Evolutionary conservation across 208 protist species (phyloP).

Genomic region (Trypanosoma grayi): DNA sequence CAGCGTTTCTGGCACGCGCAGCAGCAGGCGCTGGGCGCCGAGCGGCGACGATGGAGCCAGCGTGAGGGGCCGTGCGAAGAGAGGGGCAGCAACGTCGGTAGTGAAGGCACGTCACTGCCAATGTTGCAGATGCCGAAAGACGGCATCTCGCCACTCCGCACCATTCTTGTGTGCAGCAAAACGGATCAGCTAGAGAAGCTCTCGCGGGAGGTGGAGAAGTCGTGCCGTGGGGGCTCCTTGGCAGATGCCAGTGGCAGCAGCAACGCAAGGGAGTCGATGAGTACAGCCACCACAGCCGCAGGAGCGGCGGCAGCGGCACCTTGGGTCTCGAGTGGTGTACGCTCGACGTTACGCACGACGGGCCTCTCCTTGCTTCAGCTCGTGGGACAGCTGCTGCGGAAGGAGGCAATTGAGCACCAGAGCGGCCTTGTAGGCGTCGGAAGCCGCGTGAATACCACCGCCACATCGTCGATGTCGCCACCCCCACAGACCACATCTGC

Average conservation of each 20-base stretch:
- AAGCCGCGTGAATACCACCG: constrained; percentile 56
- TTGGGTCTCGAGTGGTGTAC: constrained; percentile 15
- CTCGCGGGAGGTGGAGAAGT: constrained; percentile 41
- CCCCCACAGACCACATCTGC: background rate
- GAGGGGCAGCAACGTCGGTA: constrained; percentile 6
- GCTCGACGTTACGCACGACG: constrained; percentile 30
- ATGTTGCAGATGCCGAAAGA: constrained; percentile 27
- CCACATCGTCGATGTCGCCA: constrained; percentile 13
- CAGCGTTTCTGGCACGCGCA: constrained; percentile 58
- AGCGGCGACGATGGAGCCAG: constrained; percentile 25
- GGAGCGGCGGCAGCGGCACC: background rate
- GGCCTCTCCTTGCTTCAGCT: constrained; percentile 50
- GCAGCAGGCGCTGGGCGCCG: constrained; percentile 31
- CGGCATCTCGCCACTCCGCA: constrained; percentile 44
- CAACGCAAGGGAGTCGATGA: background rate
- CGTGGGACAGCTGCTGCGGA: constrained; percentile 69
- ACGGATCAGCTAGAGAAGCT: constrained; percentile 57
- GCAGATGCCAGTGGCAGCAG: background rate
- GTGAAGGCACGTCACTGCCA: background rate
- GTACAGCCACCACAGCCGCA: constrained; percentile 19
- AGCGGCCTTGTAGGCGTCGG: constrained; percentile 56
- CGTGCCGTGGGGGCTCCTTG: constrained; percentile 5
- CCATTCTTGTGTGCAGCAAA: constrained; percentile 74
- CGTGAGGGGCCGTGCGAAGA: constrained; percentile 3
- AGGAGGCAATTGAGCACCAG: constrained; percentile 60